Percentiles rank a stretch among this genome's conserved stretches.
Evolutionary conservation across 441 rosid genomes (phyloP).

Genomic region (Viola pubescens): DNA sequence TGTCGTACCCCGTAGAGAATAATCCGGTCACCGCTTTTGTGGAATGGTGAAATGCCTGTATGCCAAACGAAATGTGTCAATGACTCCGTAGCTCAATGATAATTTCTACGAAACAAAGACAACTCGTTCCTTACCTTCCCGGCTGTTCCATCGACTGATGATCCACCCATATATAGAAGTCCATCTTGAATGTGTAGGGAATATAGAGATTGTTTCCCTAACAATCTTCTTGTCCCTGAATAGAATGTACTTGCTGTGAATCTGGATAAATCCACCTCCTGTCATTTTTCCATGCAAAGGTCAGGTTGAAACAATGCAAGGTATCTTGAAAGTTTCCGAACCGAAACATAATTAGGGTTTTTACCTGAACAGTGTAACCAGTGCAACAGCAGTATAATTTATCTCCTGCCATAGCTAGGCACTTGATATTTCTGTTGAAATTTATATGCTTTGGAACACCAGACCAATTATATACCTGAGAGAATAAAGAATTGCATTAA

Average conservation of each 20-base stretch:
- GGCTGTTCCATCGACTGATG: slow-evolving; percentile 46
- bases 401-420: slow-evolving; percentile 43
- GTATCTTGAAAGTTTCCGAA: no score
- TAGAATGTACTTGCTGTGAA: slow-evolving; percentile 33
- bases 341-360: background rate
- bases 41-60: slow-evolving; percentile 37
- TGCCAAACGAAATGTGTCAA: slow-evolving; percentile 1
- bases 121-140: slow-evolving; percentile 38
- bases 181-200: slow-evolving; percentile 31
- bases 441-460: slow-evolving; percentile 47
- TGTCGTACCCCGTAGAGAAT: slow-evolving; percentile 34
- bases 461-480: slow-evolving; percentile 56
- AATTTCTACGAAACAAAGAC: background rate
- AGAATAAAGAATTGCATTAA: background rate
- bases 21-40: slow-evolving; percentile 32
- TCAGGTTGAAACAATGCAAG: background rate
- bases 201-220: slow-evolving; percentile 46
- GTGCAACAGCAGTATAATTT: slow-evolving; percentile 53
- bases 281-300: background rate
- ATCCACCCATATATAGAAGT: slow-evolving; percentile 42
- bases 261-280: slow-evolving; percentile 48
- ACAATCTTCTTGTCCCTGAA: slow-evolving; percentile 43
- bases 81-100: background rate
- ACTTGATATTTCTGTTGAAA: slow-evolving; percentile 38
- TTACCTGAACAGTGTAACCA: slow-evolving; percentile 53